A percentile compares a stretch with the other conserved stretches of the same genome.
Evolutionary conservation across 2,329 filamentous ascomycete genomes (phyloP).

Genomic region (Colletotrichum viniferum): DNA sequence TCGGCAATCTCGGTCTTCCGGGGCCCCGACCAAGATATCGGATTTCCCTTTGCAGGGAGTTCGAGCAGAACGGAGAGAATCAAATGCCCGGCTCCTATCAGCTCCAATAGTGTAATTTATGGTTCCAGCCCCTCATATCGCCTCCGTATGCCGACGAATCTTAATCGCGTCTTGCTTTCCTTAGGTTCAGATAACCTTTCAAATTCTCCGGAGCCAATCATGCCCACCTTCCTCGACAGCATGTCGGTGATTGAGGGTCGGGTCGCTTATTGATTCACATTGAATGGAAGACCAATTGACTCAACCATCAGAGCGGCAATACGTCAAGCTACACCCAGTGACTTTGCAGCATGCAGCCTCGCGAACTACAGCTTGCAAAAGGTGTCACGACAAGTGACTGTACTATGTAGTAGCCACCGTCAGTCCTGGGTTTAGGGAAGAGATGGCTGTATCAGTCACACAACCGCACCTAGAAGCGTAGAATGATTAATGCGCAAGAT

Average conservation of each 20-base stretch:
- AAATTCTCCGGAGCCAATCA: neutral
- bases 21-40: neutral
- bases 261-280: neutral
- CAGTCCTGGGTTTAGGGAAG: neutral
- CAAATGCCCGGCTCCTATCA: neutral
- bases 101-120: neutral
- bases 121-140: neutral
- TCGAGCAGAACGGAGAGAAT: neutral
- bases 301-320: accelerated
- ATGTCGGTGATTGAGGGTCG: neutral
- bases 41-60: neutral
- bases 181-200: neutral
- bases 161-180: neutral
- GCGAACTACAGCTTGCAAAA: neutral
- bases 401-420: neutral
- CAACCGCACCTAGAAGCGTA: neutral
- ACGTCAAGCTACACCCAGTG: neutral
- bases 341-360: neutral
- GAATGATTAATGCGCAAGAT: neutral
- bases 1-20: neutral
- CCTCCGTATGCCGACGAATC: neutral
- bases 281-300: neutral
- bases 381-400: neutral
- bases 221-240: neutral
- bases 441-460: neutral